A percentile compares a stretch with the other conserved stretches of the same genome.
Conservation (phyloP, 345 rosid genomes). For the Gossypium raimondii region DNA sequence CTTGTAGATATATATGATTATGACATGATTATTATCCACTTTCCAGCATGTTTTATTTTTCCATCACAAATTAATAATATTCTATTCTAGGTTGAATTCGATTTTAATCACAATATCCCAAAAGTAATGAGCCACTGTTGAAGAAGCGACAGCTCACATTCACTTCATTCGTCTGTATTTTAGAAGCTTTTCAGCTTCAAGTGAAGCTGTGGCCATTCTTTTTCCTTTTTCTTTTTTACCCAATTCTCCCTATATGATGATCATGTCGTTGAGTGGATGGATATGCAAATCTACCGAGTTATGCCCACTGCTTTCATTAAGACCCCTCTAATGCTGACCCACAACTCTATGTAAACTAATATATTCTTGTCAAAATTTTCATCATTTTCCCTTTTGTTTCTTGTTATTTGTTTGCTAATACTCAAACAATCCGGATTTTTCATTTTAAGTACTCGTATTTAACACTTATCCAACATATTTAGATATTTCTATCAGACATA, state of each 20-base stretch:
- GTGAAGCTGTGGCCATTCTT: neutral
- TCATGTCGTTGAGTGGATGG: neutral
- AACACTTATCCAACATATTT: too few relatives aligned
- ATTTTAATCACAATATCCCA: constrained; percentile 1
- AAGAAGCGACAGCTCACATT: constrained; percentile 4
- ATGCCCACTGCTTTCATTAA: neutral
- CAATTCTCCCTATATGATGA: neutral
- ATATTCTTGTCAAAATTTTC: neutral
- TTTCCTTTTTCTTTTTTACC: neutral
- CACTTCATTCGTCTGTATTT: constrained; percentile 7
- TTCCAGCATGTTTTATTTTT: neutral
- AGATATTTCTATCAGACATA: too few relatives aligned
- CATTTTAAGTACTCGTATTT: neutral
- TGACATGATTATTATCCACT: constrained; percentile 6
- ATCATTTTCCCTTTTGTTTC: neutral
- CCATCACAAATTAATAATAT: neutral
- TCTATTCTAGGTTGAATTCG: neutral
- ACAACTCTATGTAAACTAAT: neutral
- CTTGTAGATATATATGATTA: neutral
- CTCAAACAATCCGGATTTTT: neutral
- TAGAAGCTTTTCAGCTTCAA: neutral
- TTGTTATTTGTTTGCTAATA: neutral
- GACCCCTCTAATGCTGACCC: neutral
- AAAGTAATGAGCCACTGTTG: neutral
- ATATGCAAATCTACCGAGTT: neutral